Evolutionary conservation across 2,329 filamentous ascomycete genomes (phyloP), one percentile per base, ranked within the genome.

Genomic region (Ceratocystis harringtonii): DNA sequence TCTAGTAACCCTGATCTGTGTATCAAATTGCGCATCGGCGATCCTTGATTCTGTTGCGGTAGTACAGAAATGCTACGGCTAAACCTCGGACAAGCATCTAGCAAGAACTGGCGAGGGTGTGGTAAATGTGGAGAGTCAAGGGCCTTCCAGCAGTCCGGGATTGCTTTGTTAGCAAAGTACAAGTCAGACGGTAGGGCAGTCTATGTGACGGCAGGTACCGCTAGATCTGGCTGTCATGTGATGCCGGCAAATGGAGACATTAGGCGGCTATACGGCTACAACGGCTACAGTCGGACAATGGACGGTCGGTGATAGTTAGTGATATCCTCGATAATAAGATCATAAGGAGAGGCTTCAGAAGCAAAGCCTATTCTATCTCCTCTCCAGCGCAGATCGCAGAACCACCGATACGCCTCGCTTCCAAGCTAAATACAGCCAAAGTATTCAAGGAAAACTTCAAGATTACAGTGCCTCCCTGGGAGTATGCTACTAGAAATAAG

Each of bases 131-230:
- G 36, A 12, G 36, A 41, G 36, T 10, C 12, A 41, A 41, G 36
- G 36, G 36, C 32, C 65, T 63, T 63, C 65, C 65, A 57, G 65
- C 50, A 63, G 65, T 64, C 65, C 61, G 65, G 45, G 61, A 41
- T 57, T 41, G 17, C 12, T 10, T 44, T 63, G 45, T 52, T 63
- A 52, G 30, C 43, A 52, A 41, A 10, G 19, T 62, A 62, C 43
- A 8, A 22, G n/a, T 28, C 19, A 52, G 10, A 17, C 19, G 5
- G 41, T 50, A 6, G 25, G 55, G 2, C 12, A 32, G 55, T 57
- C 15, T 57, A 32, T 30, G 28, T 57, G 25, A 25, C 5, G 6
- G 12, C 52, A 58, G 25, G 61, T 50, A 62, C 32, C 19, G 12
- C 22, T 3, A 15, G 12, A 62, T 25, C 60, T 43, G 43, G 15